Conservation (phyloP, 495 filamentous ascomycete species). For the Lindgomyces ingoldianus region DNA sequence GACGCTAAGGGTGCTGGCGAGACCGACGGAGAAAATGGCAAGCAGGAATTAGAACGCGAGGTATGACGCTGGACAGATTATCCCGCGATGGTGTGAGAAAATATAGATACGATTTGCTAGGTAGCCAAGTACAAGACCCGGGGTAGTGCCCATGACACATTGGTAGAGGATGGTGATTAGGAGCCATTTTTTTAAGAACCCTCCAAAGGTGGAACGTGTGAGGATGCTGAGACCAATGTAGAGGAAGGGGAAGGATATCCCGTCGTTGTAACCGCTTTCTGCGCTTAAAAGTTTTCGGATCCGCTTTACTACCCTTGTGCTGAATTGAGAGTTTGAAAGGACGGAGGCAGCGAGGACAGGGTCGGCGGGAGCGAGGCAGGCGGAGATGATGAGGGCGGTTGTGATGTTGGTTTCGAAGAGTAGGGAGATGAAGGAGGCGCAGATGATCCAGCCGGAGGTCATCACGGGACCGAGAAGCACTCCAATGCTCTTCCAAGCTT, state of each 20-base stretch:
- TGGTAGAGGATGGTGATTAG: constrained; percentile 55
- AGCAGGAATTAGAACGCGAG: constrained; percentile 56
- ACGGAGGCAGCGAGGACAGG: constrained; percentile 53
- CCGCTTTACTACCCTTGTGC: constrained; percentile 48
- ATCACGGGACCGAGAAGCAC: constrained; percentile 55
- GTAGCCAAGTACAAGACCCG: constrained; percentile 49
- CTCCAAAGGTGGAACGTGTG: constrained; percentile 36
- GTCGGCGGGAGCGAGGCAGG: constrained; percentile 55
- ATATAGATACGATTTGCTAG: constrained; percentile 47
- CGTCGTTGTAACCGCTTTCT: constrained; percentile 56
- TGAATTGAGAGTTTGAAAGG: constrained; percentile 51
- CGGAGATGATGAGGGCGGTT: constrained; percentile 50
- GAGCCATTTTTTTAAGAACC: constrained; percentile 50
- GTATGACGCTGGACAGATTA: constrained; percentile 49
- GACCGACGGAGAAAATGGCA: constrained; percentile 50
- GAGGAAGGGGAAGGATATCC: constrained; percentile 53
- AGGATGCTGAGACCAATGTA: constrained; percentile 49
- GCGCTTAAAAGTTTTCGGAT: constrained; percentile 52
- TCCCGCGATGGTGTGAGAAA: constrained; percentile 42
- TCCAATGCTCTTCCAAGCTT: constrained; percentile 49
- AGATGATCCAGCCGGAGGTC: constrained; percentile 53
- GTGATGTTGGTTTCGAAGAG: constrained; percentile 46
- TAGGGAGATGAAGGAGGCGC: constrained; percentile 45
- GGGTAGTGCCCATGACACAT: constrained; percentile 47
- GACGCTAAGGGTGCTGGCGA: constrained; percentile 49